Evolutionary conservation across 805 yeast genomes (phyloP), one percentile per base, ranked within the genome.

Genomic region (Blastobotrys robertii): DNA sequence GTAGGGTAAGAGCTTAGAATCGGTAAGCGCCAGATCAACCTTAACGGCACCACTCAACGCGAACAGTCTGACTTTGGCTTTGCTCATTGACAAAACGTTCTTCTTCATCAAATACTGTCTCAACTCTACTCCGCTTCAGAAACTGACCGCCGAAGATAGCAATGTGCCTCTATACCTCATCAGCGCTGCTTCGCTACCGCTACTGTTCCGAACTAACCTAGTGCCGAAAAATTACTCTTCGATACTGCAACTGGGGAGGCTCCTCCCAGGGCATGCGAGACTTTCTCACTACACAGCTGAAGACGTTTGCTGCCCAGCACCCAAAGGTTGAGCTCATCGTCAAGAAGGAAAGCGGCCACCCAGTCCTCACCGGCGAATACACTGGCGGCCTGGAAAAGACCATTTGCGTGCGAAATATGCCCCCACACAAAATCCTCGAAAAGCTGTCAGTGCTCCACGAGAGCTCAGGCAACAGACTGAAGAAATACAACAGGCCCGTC

Each of bases 231-330:
- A 72, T 92, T 41, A 72, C 81, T 1, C 61, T 92, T 37, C 81
- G 84, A 47, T 92, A 80, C 66, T 87, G 96, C 67, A 87, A 92
- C 70, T 82, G 94, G 81, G 97, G 97, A 35, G 97, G 97, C 15
- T 82, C 94, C 2, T 88, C 97, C 1, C 70, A 71, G 41, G 97
- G 97, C 3, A 74, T 87, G 66, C 70, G 87, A 58, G 79, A 81
- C 43, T 77, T 82, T 46, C 65, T 92, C 34, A 67, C 71, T 35
- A 70, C 60, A 41, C 70, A 74, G 53, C 69, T 76, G 29, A 65
- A 73, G 41, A 49, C 65, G 7, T 64, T 84, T 45, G 92, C 96
- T 3, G 50, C 59, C 14, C 57, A 66, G 38, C 70, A 84, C 57
- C 79, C 84, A 34, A 72, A 74, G 48, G 75, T 87, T 38, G 81